Conservation (phyloP, 257 asterid species). For the Parsonsia alboflavescens region DNA sequence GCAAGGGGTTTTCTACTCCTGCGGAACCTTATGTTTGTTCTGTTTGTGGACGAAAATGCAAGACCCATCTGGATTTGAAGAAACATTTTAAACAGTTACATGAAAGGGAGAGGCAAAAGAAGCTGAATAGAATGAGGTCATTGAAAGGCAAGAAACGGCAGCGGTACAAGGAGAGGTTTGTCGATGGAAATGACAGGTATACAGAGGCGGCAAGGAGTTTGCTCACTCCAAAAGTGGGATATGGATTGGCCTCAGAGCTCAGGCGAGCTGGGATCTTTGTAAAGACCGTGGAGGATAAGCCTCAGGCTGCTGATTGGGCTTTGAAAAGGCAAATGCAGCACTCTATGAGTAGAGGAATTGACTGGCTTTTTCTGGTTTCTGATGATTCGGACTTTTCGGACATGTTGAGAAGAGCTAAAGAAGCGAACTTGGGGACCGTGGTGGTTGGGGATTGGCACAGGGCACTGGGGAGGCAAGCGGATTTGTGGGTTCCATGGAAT, state of each 20-base stretch:
- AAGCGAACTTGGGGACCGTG: constrained; percentile 81
- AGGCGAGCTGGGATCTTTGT: constrained; percentile 85
- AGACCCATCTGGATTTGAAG: constrained; percentile 59
- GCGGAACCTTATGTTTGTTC: constrained; percentile 59
- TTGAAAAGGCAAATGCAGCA: constrained; percentile 89
- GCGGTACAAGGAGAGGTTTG: constrained; percentile 67
- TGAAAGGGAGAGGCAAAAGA: constrained; percentile 84
- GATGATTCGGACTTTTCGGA: constrained; percentile 86
- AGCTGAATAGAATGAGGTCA: constrained; percentile 62
- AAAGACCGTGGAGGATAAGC: constrained; percentile 86
- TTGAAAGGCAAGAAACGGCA: constrained; percentile 85
- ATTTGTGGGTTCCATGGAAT: constrained; percentile 79
- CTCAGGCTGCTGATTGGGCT: constrained; percentile 98
- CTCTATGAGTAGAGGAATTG: constrained; percentile 82
- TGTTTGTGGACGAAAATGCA: constrained; percentile 81
- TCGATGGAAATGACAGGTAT: constrained; percentile 71
- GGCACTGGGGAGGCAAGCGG: constrained; percentile 82
- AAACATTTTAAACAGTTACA: constrained; percentile 82
- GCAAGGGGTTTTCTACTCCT: constrained; percentile 43
- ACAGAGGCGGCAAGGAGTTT: constrained; percentile 63
- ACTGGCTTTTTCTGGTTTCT: constrained; percentile 82
- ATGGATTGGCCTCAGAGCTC: constrained; percentile 75
- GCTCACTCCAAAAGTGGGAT: constrained; percentile 62
- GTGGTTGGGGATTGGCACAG: constrained; percentile 80
- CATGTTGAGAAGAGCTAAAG: constrained; percentile 74